Evolutionary conservation across 345 rosid species (phyloP).

Genomic region (Angophora floribunda): DNA sequence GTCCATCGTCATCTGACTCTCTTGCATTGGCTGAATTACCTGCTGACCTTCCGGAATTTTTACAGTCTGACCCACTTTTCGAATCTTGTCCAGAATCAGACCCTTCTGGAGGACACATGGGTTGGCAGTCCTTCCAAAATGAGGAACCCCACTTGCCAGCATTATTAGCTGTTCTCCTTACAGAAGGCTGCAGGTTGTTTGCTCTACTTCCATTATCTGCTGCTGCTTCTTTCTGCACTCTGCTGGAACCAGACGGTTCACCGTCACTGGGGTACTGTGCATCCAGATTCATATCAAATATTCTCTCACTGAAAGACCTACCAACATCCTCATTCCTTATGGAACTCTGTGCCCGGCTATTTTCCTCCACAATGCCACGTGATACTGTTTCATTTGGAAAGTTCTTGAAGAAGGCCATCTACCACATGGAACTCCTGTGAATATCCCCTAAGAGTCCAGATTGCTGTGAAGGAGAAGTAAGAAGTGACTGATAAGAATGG

Average conservation of each 20-base stretch:
- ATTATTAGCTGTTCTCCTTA: conserved; percentile 48
- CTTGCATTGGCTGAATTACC: conserved; percentile 48
- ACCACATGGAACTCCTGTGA: conserved; percentile 34
- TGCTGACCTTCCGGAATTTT: conserved; percentile 41
- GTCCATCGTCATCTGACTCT: conserved; percentile 62
- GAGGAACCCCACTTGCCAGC: conserved; percentile 92
- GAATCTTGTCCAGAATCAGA: conserved; percentile 75
- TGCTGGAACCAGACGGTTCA: conserved; percentile 43
- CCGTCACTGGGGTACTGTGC: conserved; percentile 62
- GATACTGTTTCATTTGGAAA: conserved; percentile 51
- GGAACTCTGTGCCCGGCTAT: conserved; percentile 30
- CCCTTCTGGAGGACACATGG: conserved; percentile 45
- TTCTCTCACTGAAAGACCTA: conserved; percentile 46
- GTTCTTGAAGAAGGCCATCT: conserved; percentile 86
- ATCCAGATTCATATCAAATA: conserved; percentile 71
- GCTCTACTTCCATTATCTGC: conserved; percentile 18
- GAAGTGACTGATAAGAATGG: not conserved
- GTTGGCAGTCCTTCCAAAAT: conserved; percentile 99
- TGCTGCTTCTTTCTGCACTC: conserved; percentile 32
- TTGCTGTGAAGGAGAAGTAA: not conserved
- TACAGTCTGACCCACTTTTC: conserved; percentile 33
- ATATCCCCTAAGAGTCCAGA: not conserved
- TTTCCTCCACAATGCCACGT: conserved; percentile 51
- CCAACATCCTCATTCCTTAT: conserved; percentile 36
- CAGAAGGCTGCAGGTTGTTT: conserved; percentile 45